A percentile compares a stretch with the other conserved stretches of the same genome.
Conservation (phyloP, 192 early-diverging fungal species). For the Umbelopsis ramanniana region DNA sequence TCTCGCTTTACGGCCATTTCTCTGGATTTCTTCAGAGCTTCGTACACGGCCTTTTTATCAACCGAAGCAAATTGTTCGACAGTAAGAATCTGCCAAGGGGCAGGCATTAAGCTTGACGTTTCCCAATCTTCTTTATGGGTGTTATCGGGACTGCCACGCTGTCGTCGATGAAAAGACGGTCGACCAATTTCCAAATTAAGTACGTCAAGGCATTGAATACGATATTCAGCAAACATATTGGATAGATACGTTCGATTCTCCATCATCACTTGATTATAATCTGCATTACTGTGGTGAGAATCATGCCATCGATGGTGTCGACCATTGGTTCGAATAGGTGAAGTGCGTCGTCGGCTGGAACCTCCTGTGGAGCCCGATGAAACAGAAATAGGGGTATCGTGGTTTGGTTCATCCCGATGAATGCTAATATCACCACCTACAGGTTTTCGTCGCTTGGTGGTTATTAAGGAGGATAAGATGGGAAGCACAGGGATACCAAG, state of each 20-base stretch:
- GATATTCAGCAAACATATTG: constrained; percentile 3
- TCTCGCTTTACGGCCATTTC: constrained; percentile 12
- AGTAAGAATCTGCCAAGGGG: constrained; percentile 28
- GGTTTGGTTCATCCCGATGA: neutral
- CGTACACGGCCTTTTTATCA: constrained; percentile 18
- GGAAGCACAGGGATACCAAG: constrained; percentile 23
- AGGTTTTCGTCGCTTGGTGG: neutral
- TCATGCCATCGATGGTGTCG: neutral
- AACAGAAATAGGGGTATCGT: neutral
- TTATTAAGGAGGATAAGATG: constrained; percentile 1
- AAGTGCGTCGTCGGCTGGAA: neutral
- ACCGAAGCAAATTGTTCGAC: constrained; percentile 24
- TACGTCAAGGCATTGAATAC: constrained; percentile 27
- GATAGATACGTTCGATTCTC: constrained; percentile 22
- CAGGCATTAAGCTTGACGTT: constrained; percentile 21
- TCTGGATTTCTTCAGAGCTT: constrained; percentile 26
- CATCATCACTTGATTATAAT: constrained; percentile 16
- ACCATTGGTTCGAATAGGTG: constrained; percentile 3
- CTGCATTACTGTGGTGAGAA: neutral
- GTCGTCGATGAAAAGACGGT: constrained; percentile 27
- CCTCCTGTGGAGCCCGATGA: neutral
- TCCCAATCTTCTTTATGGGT: constrained; percentile 11
- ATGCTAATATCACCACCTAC: neutral
- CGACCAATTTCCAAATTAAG: constrained; percentile 24
- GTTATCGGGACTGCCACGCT: constrained; percentile 1